phyloP scores from a whole-genome alignment of 495 filamentous ascomycete species.

The Aspergillus avenaceus region DNA sequence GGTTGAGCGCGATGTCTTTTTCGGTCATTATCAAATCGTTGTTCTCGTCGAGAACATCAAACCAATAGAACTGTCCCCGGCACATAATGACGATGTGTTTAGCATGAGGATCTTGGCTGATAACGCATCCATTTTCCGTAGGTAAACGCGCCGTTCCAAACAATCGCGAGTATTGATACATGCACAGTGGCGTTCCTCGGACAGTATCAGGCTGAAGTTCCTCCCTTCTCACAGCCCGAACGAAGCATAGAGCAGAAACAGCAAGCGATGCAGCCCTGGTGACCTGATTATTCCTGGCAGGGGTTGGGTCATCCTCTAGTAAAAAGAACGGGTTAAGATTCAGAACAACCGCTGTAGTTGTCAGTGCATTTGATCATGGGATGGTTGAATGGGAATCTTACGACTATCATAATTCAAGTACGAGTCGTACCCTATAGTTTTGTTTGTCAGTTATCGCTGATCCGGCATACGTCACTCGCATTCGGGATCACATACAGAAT shows the following conservation, averaged over 20 bases:
- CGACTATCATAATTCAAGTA: slow-evolving; percentile 97
- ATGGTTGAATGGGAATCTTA: slow-evolving; percentile 23
- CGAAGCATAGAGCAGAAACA: slow-evolving; percentile 85
- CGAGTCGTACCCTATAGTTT: slow-evolving; percentile 84
- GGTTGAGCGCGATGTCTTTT: slow-evolving; percentile 86
- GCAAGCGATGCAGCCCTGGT: slow-evolving; percentile 90
- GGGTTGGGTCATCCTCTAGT: slow-evolving; percentile 95
- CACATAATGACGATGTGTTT: slow-evolving; percentile 94
- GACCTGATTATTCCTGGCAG: slow-evolving; percentile 92
- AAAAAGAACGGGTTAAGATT: slow-evolving; percentile 98
- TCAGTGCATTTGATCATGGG: slow-evolving; percentile 2
- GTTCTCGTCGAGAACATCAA: slow-evolving; percentile 93
- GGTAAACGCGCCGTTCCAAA: slow-evolving; percentile 95
- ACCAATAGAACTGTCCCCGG: slow-evolving; percentile 98
- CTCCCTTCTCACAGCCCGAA: slow-evolving; percentile 87
- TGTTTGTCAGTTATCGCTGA: slow-evolving; percentile 5
- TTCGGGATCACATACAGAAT: slow-evolving; percentile 71
- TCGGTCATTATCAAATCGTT: slow-evolving; percentile 96
- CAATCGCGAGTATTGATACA: slow-evolving; percentile 96
- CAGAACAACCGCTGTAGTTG: slow-evolving; percentile 73
- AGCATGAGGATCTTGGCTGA: slow-evolving; percentile 83
- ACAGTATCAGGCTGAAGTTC: slow-evolving; percentile 89
- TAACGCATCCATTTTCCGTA: slow-evolving; percentile 92
- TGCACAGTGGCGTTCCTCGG: slow-evolving; percentile 78
- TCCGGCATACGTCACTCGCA: neutral